Evolutionary conservation across 2,329 filamentous ascomycete species (phyloP), one percentile per base, ranked within the genome.

Genomic region (Stemphylium vesicarium): DNA sequence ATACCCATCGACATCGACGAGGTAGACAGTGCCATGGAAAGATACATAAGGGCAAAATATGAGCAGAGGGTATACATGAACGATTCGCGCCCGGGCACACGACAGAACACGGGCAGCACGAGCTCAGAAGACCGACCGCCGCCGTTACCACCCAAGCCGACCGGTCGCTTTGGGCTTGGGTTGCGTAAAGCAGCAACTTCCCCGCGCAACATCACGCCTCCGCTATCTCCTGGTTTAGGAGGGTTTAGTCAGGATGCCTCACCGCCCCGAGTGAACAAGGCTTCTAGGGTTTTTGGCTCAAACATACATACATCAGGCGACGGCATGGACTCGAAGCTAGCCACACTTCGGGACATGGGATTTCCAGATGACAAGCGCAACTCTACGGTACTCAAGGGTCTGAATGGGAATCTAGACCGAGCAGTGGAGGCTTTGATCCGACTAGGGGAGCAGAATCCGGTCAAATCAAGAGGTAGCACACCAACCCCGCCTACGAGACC

Each of bases 1-100:
- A 88, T 97, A 13, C 93, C 95, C 0, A 84, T 96, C 65, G 95
- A 98, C 71, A 86, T 86, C 35, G 95, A 99, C 77, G 93, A 98
- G 78, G 90, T 90, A 43, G 94, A 99, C 73, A 89, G 91, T 10
- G 92, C 90, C 24, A 95, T 99, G 89, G 95, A 99, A 77, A 86
- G 91, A 57, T 98, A 94, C 75, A 96, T 99, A 64, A 84, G 94
- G 57, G 88, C 94, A 70, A 99, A 99, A 77, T 99, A 99, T 77
- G 87, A 93, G 72, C 87, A 88, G 65, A 80, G 82, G 53, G 77
- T 81, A 12, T 81, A 85, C 60, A 71, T 75, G 56, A 69, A 69
- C 41, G 70, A 70, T 38, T 69, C 72, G 18, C 68, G 73, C 31
- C 73, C 78, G 20, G 68, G 69, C 44, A 81, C 80, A 61, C 78